Conservation (phyloP, 352 stramenopile genomes). For the Thraustotheca clavata region DNA sequence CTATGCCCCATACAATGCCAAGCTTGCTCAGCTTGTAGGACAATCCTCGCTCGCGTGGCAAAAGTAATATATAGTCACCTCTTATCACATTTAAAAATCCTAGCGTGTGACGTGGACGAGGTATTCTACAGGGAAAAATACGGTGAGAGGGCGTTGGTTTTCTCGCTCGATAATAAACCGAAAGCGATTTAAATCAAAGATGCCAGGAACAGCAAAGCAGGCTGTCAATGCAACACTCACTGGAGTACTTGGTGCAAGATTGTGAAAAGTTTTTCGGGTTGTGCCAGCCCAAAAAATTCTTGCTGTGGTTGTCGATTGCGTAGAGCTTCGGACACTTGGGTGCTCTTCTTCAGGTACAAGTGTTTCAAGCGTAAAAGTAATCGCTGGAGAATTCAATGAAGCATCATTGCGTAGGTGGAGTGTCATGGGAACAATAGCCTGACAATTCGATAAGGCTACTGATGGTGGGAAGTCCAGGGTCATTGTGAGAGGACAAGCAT, state of each 20-base stretch:
- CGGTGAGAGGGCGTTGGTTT: constrained; percentile 24
- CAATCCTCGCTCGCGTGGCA: constrained; percentile 20
- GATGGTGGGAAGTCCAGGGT: constrained; percentile 47
- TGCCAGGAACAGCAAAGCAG: constrained; percentile 57
- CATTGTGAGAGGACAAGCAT: constrained; percentile 56
- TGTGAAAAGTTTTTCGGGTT: constrained; percentile 55
- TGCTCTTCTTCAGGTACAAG: constrained; percentile 62
- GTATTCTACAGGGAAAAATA: constrained; percentile 71
- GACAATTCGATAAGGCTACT: constrained; percentile 36
- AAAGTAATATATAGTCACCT: too few species aligned
- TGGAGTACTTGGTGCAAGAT: constrained; percentile 38
- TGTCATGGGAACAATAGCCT: constrained; percentile 70
- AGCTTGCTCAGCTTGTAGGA: constrained; percentile 56
- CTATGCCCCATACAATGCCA: constrained; percentile 77
- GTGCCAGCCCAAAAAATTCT: constrained; percentile 75
- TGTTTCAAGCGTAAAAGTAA: constrained; percentile 75
- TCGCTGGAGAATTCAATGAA: constrained; percentile 32
- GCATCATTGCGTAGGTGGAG: constrained; percentile 53
- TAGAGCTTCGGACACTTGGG: constrained; percentile 23
- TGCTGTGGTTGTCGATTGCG: constrained; percentile 28
- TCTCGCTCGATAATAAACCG: constrained; percentile 20
- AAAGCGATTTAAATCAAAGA: constrained; percentile 73
- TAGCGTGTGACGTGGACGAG: constrained; percentile 51
- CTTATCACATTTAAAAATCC: too few species aligned
- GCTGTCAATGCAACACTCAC: constrained; percentile 52